phyloP scores from a whole-genome alignment of 2,329 filamentous ascomycete species.

The Alternaria angustiovoidea region DNA sequence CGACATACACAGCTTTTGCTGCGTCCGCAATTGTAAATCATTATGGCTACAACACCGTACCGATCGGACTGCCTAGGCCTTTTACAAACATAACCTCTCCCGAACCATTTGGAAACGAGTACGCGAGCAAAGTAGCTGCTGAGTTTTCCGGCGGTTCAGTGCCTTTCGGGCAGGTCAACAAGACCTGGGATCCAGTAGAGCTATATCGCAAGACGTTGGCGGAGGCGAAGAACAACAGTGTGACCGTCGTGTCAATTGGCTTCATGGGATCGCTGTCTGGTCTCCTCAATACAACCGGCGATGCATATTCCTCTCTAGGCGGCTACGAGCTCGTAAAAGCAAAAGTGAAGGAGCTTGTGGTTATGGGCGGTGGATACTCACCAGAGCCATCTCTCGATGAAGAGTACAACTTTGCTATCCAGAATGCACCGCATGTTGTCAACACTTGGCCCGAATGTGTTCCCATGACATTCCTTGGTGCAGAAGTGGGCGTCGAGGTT shows the following conservation, averaged over 20 bases:
- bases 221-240: conserved; percentile 51
- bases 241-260: conserved; percentile 58
- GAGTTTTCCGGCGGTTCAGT: conserved; percentile 51
- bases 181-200: conserved; percentile 49
- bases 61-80: conserved; percentile 54
- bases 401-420: conserved; percentile 61
- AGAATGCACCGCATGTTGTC: conserved; percentile 56
- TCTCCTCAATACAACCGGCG: conserved; percentile 57
- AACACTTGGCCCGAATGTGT: conserved; percentile 54
- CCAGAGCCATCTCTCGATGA: conserved; percentile 42
- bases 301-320: conserved; percentile 50
- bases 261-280: conserved; percentile 59
- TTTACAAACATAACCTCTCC: conserved; percentile 56
- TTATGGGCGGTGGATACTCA: conserved; percentile 63
- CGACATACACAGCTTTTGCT: conserved; percentile 52
- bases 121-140: conserved; percentile 57
- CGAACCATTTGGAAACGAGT: conserved; percentile 55
- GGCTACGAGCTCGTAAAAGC: conserved; percentile 54
- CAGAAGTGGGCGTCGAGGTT: conserved; percentile 56
- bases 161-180: conserved; percentile 45
- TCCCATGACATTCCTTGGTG: conserved; percentile 53
- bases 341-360: conserved; percentile 60
- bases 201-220: conserved; percentile 58
- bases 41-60: conserved; percentile 50
- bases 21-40: conserved; percentile 51